Evolutionary conservation across 2,329 filamentous ascomycete genomes (phyloP), one percentile per base, ranked within the genome.

Genomic region (Metarhizium album): DNA sequence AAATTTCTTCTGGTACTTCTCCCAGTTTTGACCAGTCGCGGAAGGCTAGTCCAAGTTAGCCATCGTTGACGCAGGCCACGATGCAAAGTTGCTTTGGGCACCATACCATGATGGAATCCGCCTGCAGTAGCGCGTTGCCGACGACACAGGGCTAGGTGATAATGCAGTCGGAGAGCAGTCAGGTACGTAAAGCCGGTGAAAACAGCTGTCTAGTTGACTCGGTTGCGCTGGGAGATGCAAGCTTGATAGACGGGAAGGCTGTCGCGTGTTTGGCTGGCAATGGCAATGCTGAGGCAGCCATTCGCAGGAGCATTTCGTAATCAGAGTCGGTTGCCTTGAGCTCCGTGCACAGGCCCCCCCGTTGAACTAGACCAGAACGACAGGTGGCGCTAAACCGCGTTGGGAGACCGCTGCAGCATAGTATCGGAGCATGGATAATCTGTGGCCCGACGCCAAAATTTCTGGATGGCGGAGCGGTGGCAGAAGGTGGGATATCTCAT

Each of bases 1-100:
- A 67, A 88, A 98, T 67, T 84, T 90, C 80, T 97, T 96, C 75
- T 87, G 82, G 79, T 95, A 97, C 77, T 97, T 97, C 80, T 98
- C 93, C 93, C 93, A 98, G 80, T 82, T 88, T 71, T 79, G 74
- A 68, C 93, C 93, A 64, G 86, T 95, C 71, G 93, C 91, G 75
- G 87, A 91, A 79, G 90, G 90, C 90, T 96, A 81, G 48, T 53
- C 23, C 42, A 20, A 38, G 56, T 66, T 56, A 66, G 59, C 55
- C 54, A 37, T 49, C 38, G 24, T 49, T 54, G 42, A 8, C 35
- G 45, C 37, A 35, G 24, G 45, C 46, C 49, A 60, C 49, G 46
- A 49, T 50, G 46, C 29, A 45, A 31, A 24, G 11, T 29, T 29
- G 27, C n/a, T 23, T 31, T 33, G 23, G 45, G 48, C 47, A 53